These are phyloP conservation scores for Fraxinus nigra DNA, from an alignment of 305 asterid species.

Conservation along the genomic window DNA sequence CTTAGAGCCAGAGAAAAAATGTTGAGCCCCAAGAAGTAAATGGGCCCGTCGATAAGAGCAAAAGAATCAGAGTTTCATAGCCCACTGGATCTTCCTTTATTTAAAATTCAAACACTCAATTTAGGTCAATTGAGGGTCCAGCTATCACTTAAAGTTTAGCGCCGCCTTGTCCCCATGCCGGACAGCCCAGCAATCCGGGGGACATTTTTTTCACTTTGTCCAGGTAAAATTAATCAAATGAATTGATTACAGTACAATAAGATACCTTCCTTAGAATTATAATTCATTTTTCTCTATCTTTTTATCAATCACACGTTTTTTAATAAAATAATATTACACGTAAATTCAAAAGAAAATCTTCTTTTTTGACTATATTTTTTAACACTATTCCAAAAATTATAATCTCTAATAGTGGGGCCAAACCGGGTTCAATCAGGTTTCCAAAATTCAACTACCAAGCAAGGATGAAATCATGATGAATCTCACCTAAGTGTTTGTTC, in stretches of 20 bases:
- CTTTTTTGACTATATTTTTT: no score
- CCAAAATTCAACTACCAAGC: slow-evolving; percentile 27
- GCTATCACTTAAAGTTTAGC: slow-evolving; percentile 1
- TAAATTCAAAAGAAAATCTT: no score
- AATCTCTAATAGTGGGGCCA: no score
- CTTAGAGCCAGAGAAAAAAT: no score
- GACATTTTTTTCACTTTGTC: slow-evolving; percentile 18
- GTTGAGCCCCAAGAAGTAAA: not conserved
- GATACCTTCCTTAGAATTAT: no score
- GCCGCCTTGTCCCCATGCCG: slow-evolving; percentile 21
- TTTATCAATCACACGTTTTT: no score
- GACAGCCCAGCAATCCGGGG: slow-evolving; percentile 6
- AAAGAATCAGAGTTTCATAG: not conserved
- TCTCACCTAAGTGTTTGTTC: not conserved
- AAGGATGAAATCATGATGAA: slow-evolving; percentile 23
- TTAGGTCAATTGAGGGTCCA: slow-evolving; percentile 1
- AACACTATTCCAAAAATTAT: no score
- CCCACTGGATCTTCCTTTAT: not conserved
- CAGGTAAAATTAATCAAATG: not conserved
- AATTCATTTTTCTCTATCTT: no score
- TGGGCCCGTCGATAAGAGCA: not conserved
- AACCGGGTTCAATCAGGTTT: slow-evolving; percentile 7
- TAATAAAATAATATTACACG: no score
- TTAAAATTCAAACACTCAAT: not conserved
- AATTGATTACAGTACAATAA: not conserved